phyloP scores from a whole-genome alignment of 352 stramenopile genomes.

The Globisporangium carolinianum region DNA sequence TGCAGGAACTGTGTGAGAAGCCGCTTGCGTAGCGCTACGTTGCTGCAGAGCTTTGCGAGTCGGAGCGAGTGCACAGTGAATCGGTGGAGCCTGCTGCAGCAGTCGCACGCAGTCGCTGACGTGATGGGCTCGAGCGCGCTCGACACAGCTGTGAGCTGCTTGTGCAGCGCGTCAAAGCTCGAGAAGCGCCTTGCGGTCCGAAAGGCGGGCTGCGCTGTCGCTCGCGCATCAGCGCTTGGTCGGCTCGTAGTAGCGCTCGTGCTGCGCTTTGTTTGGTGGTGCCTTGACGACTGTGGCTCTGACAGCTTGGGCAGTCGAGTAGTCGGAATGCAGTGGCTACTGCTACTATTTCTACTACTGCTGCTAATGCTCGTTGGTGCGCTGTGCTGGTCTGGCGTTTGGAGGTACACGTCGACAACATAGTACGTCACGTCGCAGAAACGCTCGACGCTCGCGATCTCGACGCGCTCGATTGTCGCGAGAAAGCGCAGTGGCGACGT shows the following conservation, averaged over 20 bases:
- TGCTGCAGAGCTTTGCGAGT: conserved; percentile 3
- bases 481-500: conserved; percentile 27
- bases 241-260: not conserved
- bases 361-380: conserved; percentile 17
- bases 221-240: not conserved
- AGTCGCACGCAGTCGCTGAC: conserved; percentile 21
- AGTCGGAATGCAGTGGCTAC: conserved; percentile 16
- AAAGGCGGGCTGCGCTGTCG: conserved; percentile 14
- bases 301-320: conserved; percentile 7
- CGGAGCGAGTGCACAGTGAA: conserved; percentile 15
- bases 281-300: not conserved
- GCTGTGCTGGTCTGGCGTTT: conserved; percentile 6
- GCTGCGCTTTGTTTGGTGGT: no score
- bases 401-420: conserved; percentile 40
- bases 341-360: no score
- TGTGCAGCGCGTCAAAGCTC: conserved; percentile 21
- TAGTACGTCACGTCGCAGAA: conserved; percentile 34
- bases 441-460: conserved; percentile 31
- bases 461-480: conserved; percentile 35
- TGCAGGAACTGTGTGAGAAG: conserved; percentile 6
- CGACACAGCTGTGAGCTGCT: conserved; percentile 8
- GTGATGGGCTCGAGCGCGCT: not conserved
- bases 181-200: conserved; percentile 21
- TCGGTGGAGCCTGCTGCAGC: conserved; percentile 22
- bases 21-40: conserved; percentile 1